A percentile compares a stretch with the other conserved stretches of the same genome.
Conservation (phyloP, 768 basidiomycete species). For the Postia placenta region DNA sequence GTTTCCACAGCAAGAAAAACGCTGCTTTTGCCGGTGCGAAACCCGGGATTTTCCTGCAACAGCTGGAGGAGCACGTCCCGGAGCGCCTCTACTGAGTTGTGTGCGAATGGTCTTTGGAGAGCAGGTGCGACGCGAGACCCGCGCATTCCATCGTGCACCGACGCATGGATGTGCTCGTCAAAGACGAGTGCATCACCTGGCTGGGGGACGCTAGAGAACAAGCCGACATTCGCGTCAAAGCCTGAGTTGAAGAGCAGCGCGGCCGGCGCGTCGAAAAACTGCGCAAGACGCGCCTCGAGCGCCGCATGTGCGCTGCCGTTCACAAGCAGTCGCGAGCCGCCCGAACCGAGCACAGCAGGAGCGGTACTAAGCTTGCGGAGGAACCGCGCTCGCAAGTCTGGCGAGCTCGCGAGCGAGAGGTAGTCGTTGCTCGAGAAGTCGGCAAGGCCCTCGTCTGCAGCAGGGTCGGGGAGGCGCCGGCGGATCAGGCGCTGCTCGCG, state of each 20-base stretch:
- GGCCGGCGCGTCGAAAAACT: constrained; percentile 55
- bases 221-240: constrained; percentile 86
- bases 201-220: constrained; percentile 80
- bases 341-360: constrained; percentile 73
- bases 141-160: constrained; percentile 87
- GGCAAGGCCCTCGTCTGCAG: constrained; percentile 33
- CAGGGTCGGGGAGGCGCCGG: constrained; percentile 59
- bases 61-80: constrained; percentile 37
- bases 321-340: constrained; percentile 83
- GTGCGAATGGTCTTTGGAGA: constrained; percentile 48
- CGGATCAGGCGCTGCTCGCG: constrained; percentile 63
- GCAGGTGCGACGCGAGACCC: constrained; percentile 36
- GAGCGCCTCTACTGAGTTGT: constrained; percentile 62
- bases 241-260: constrained; percentile 46
- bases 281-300: constrained; percentile 64
- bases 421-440: constrained; percentile 95
- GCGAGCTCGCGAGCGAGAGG: constrained; percentile 69
- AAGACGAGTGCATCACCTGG: constrained; percentile 69
- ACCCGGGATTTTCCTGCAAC: constrained; percentile 26
- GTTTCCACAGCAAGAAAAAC: constrained; percentile 85
- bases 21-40: constrained; percentile 36
- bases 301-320: constrained; percentile 63
- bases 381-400: constrained; percentile 50
- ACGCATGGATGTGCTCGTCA: constrained; percentile 88
- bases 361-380: constrained; percentile 43